phyloP scores from a whole-genome alignment of 1,139 yeast genomes.

The Scheffersomyces insectosa region DNA sequence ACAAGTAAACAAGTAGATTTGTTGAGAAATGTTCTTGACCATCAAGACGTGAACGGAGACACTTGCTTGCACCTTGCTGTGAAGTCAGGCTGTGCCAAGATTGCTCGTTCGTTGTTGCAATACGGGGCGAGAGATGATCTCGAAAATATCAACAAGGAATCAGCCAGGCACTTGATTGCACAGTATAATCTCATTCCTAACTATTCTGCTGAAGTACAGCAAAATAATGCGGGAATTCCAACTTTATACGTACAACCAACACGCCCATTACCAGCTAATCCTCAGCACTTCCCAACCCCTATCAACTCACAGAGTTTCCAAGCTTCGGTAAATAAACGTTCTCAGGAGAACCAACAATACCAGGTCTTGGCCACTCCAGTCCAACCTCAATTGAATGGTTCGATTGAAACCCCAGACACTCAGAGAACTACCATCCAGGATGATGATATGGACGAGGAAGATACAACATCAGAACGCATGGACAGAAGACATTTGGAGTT shows the following conservation, averaged over 20 bases:
- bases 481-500: conserved; percentile 36
- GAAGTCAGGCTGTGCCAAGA: conserved; percentile 38
- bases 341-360: conserved; percentile 3
- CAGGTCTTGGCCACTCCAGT: conserved; percentile 40
- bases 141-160: conserved; percentile 40
- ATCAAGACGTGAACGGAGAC: conserved; percentile 68
- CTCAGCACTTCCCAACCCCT: neutral
- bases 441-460: conserved; percentile 38
- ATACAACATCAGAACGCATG: conserved; percentile 25
- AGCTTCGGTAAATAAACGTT: neutral
- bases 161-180: conserved; percentile 34
- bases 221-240: neutral
- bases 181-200: conserved; percentile 26
- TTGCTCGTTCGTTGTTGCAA: conserved; percentile 40
- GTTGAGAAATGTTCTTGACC: conserved; percentile 62
- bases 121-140: conserved; percentile 52
- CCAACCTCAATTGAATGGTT: conserved; percentile 25
- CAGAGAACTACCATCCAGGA: conserved; percentile 49
- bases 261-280: neutral
- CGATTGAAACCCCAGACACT: conserved; percentile 48
- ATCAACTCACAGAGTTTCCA: neutral
- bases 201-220: neutral
- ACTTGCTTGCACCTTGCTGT: conserved; percentile 69
- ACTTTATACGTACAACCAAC: neutral
- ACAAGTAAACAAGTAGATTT: conserved; percentile 39